These are phyloP conservation scores for Kluyveromyces starmeri DNA, from an alignment of 805 yeast genomes.

Conservation along the genomic window DNA sequence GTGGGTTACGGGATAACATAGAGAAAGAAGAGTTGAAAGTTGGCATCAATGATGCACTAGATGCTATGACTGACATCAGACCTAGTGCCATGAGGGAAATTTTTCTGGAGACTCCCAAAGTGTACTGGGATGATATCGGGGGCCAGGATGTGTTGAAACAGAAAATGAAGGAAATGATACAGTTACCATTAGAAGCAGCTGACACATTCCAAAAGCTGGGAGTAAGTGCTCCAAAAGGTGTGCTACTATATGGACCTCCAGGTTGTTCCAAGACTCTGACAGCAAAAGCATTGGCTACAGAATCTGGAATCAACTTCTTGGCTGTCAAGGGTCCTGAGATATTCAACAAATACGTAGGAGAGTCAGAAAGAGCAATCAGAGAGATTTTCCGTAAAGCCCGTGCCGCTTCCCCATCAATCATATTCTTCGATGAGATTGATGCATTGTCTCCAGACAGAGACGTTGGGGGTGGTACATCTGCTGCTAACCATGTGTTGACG, in stretches of 20 bases:
- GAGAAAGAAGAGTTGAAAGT: conserved; percentile 38
- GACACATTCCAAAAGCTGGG: conserved; percentile 73
- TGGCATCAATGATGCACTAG: conserved; percentile 48
- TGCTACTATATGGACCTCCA: conserved; percentile 92
- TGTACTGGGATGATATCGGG: conserved; percentile 89
- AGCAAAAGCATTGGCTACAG: conserved; percentile 93
- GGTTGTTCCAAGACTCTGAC: conserved; percentile 95
- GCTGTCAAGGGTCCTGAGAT: conserved; percentile 98
- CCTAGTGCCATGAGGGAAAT: conserved; percentile 98
- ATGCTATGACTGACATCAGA: conserved; percentile 67
- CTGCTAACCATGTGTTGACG: conserved; percentile 79
- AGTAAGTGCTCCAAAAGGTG: conserved; percentile 86
- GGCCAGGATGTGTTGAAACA: conserved; percentile 82
- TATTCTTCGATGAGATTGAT: conserved; percentile 94
- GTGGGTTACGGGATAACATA: conserved; percentile 35
- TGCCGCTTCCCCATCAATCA: conserved; percentile 89
- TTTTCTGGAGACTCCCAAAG: conserved; percentile 88
- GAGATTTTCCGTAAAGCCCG: conserved; percentile 90
- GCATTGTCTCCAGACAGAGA: conserved; percentile 79
- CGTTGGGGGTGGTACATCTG: conserved; percentile 48
- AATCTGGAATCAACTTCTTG: conserved; percentile 84
- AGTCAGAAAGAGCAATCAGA: conserved; percentile 85
- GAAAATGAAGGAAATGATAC: conserved; percentile 82
- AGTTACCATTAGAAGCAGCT: conserved; percentile 77
- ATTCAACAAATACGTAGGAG: conserved; percentile 93